Conservation (phyloP, 371 early-diverging fungal species). For the Mortierella sp. region DNA sequence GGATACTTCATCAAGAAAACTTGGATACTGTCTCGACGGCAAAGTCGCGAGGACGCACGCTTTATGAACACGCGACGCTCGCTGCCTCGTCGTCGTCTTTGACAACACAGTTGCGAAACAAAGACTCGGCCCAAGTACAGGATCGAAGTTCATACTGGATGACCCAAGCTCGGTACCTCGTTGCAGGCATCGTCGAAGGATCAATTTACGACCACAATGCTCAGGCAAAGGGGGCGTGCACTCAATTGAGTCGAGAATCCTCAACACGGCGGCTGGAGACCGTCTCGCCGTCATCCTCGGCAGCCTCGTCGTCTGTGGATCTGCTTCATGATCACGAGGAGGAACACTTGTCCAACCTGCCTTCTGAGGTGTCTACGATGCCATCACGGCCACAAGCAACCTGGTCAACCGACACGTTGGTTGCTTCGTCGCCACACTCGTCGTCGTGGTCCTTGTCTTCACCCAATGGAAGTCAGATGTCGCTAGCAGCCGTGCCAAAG, state of each 20-base stretch:
- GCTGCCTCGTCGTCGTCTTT: slow-evolving; percentile 13
- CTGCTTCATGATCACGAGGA: neutral
- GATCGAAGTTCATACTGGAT: slow-evolving; percentile 35
- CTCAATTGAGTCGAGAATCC: slow-evolving; percentile 11
- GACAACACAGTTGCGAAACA: slow-evolving; percentile 4
- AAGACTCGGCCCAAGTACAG: slow-evolving; percentile 15
- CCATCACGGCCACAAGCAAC: no score
- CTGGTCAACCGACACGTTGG: no score
- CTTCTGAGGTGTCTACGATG: no score
- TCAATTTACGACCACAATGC: slow-evolving; percentile 22
- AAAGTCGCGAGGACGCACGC: slow-evolving; percentile 2
- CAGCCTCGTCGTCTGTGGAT: neutral
- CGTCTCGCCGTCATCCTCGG: neutral
- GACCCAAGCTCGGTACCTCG: slow-evolving; percentile 34
- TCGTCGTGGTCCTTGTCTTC: no score
- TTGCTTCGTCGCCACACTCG: no score
- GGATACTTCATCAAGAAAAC: slow-evolving; percentile 45
- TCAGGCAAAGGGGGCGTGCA: slow-evolving; percentile 6
- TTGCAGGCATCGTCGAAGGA: slow-evolving; percentile 25
- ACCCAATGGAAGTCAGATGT: no score
- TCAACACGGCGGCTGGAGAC: neutral
- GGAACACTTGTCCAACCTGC: no score
- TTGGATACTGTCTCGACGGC: neutral
- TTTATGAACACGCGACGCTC: slow-evolving; percentile 19
- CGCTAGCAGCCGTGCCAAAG: no score